Base-by-base conservation (phyloP, 164 flowering plant species). In the Taxillus chinensis region DNA sequence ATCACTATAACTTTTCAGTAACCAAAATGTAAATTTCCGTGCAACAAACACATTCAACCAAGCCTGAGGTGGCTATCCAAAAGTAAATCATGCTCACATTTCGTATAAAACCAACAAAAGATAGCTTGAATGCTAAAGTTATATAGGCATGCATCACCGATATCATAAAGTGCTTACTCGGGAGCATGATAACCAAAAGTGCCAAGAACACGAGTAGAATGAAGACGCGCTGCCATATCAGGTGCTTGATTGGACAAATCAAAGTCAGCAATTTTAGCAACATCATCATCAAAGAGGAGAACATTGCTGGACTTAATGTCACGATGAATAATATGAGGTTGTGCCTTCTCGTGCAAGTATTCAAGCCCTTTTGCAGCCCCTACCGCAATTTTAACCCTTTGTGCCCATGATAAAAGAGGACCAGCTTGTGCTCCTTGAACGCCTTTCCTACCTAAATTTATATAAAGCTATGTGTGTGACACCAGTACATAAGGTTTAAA, bases 171-270 rank as follows among this genome's bases (percentile, higher is more conserved):
- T 61, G 61, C 90, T 81, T 78, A 86, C 96, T 90, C 96, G 27
- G 96, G 96, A 63, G 96, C 96, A 77, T 90, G 96, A 76, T 87
- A 90, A 70, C 96, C 95, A 74, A 87, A 87, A 45, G 90, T 84
- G 61, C 95, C 95, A 63, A 90, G 88, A 62, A 90, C 96, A 74
- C 95, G 96, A 45, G 96, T 90, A 37, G 96, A 90, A 69, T 90
- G 95, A 61, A 90, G 89, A n/a, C 95, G 88, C 52, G 96, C 95
- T 51, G 95, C 89, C 73, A 57, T 74, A 68, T 87, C 95, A 69
- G 96, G 95, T 52, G 92, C 83, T 78, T 90, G 89, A 78, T 90
- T 90, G 55, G 92, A 87, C 74, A 90, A 66, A 70, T 90, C 89
- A 74, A 90, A 86, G 71, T 90, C 95, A 59, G 86, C 92, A 72